A percentile compares a stretch with the other conserved stretches of the same genome.
Evolutionary conservation across 2,329 filamentous ascomycete species (phyloP).

Genomic region (Colletotrichum sp.): DNA sequence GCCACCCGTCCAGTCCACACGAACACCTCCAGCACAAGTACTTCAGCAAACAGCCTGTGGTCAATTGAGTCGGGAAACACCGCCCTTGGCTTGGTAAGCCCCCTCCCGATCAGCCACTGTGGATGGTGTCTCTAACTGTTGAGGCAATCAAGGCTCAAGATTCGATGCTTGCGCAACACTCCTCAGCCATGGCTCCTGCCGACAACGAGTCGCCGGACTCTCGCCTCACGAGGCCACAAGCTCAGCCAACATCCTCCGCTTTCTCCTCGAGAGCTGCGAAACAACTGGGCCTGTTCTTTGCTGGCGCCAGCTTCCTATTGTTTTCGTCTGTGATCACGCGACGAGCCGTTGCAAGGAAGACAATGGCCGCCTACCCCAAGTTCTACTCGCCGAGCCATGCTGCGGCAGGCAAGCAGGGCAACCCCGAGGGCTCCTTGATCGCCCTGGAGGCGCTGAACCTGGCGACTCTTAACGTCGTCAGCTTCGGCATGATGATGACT

Average conservation of each 20-base stretch:
- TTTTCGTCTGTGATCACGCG: constrained; percentile 75
- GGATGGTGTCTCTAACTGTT: neutral
- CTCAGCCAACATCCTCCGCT: constrained; percentile 15
- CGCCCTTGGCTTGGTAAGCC: constrained; percentile 5
- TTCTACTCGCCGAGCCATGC: constrained; percentile 73
- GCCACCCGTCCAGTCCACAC: neutral
- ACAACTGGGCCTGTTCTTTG: constrained; percentile 74
- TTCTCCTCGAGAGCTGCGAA: constrained; percentile 27
- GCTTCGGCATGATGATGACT: constrained; percentile 74
- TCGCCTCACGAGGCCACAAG: constrained; percentile 20
- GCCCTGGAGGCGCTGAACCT: constrained; percentile 84
- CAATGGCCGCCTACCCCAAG: constrained; percentile 65
- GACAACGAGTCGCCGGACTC: constrained; percentile 14
- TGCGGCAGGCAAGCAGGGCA: constrained; percentile 39
- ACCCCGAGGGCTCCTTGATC: constrained; percentile 70
- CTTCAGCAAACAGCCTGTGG: neutral
- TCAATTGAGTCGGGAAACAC: constrained; percentile 2
- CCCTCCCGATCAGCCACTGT: neutral
- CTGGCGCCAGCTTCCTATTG: constrained; percentile 77
- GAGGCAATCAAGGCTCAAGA: neutral
- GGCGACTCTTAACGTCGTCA: constrained; percentile 85
- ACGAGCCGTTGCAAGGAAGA: constrained; percentile 71
- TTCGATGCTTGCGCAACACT: constrained; percentile 21
- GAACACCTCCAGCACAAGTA: neutral
- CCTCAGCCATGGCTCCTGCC: constrained; percentile 14